Conservation (phyloP, 169 alveolate species). For the Ophryocystis elektroscirrha region DNA sequence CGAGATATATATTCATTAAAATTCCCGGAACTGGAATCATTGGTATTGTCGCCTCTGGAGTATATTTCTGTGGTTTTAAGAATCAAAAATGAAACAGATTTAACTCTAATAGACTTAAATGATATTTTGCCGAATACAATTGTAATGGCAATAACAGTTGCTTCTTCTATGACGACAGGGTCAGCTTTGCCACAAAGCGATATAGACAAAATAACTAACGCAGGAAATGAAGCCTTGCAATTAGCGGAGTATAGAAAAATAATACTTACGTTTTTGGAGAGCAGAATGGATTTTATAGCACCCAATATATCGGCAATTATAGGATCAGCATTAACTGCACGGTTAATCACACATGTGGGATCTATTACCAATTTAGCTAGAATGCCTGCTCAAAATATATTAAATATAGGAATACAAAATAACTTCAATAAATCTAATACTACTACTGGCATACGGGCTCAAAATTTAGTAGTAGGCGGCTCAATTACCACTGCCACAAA, state of each 20-base stretch:
- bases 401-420: conserved; percentile 40
- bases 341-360: conserved; percentile 75
- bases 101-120: conserved; percentile 31
- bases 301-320: conserved; percentile 77
- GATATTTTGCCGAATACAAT: conserved; percentile 47
- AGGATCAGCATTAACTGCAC: conserved; percentile 84
- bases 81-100: conserved; percentile 10
- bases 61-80: conserved; percentile 39
- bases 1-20: conserved; percentile 38
- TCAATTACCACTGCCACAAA: neutral
- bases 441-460: neutral
- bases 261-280: conserved; percentile 39
- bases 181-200: neutral
- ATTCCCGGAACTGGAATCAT: conserved; percentile 48
- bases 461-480: no score
- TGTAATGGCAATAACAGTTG: conserved; percentile 53
- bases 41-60: conserved; percentile 42
- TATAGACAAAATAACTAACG: neutral
- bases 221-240: neutral
- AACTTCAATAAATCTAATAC: neutral
- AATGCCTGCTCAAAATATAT: conserved; percentile 52
- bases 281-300: conserved; percentile 69
- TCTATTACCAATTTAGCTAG: conserved; percentile 67
- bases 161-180: conserved; percentile 45
- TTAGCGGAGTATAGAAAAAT: neutral